Percentiles rank a stretch among this genome's conserved stretches.
These are phyloP conservation scores for Cryomyces minteri DNA, from an alignment of 495 filamentous ascomycete species.

Conservation along the genomic window DNA sequence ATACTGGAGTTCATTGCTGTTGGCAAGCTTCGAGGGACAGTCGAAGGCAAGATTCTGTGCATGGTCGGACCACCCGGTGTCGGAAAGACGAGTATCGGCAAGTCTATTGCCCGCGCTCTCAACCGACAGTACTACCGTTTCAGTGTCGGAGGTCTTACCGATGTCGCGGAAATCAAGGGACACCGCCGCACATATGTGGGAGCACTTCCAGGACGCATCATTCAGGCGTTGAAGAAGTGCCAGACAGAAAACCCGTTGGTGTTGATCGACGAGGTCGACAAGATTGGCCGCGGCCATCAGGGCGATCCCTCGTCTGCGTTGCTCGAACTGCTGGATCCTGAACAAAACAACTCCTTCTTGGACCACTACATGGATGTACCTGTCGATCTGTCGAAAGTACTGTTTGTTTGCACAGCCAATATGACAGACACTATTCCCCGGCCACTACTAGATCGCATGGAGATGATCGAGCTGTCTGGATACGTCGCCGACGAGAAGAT, in stretches of 20 bases:
- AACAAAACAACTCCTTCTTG: slow-evolving; percentile 93
- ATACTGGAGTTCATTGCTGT: slow-evolving; percentile 99
- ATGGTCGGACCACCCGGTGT: slow-evolving; percentile 94
- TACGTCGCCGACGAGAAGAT: slow-evolving; percentile 99
- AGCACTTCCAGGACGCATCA: slow-evolving; percentile 87
- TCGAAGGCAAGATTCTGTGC: slow-evolving; percentile 97
- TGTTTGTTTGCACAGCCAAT: slow-evolving; percentile 98
- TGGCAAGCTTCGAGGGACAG: slow-evolving; percentile 88
- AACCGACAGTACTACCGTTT: slow-evolving; percentile 96
- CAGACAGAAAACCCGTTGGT: slow-evolving; percentile 97
- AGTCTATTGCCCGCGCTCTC: slow-evolving; percentile 86
- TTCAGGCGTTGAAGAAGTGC: slow-evolving; percentile 97
- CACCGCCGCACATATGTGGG: slow-evolving; percentile 95
- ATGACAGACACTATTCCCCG: slow-evolving; percentile 97
- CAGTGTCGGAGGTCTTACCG: slow-evolving; percentile 88
- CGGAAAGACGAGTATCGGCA: slow-evolving; percentile 97
- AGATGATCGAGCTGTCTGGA: slow-evolving; percentile 89
- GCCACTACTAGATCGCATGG: slow-evolving; percentile 92
- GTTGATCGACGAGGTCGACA: slow-evolving; percentile 94
- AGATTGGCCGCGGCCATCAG: slow-evolving; percentile 89
- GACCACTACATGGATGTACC: slow-evolving; percentile 99
- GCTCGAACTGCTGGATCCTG: slow-evolving; percentile 86
- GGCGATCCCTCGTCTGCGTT: slow-evolving; percentile 92
- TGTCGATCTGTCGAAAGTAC: slow-evolving; percentile 90
- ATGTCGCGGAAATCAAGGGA: slow-evolving; percentile 99